Evolutionary conservation across 495 filamentous ascomycete genomes (phyloP), one percentile per base, ranked within the genome.

Genomic region (Mycothermus thermophilus): DNA sequence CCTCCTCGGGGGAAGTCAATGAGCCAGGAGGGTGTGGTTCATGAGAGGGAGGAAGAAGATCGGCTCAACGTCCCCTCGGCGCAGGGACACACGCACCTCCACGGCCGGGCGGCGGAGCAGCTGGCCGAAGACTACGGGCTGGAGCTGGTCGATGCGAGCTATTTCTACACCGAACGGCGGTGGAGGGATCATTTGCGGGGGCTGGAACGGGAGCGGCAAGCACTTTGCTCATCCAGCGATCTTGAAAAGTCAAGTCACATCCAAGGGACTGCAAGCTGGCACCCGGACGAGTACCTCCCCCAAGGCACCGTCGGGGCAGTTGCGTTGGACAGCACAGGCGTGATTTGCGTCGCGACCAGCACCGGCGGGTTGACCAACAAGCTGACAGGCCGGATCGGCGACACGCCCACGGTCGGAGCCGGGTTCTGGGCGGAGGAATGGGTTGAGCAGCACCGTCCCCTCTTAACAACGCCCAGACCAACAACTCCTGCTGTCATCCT

Each of bases 351-450:
- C 29, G 87, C 85, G 5, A 93, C 86, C 1, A 86, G 79, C 41
- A 93, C 86, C 1, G 86, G 86, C 1, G 86, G 86, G 0, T 40
- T 92, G 53, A 93, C 85, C 13, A 93, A 94, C 46, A 94, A 94
- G 60, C 50, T 86, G 18, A 79, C 80, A 0, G 83, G 83, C 1
- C 62, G 84, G 9, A 79, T 93, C 40, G 87, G 87, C 0, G 87
- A 93, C 54, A 93, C 86, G 4, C 85, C 86, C 1, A 80, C 79
- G 0, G 62, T 86, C 10, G 86, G 87, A 3, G 82, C 85, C 2
- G 85, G 85, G 7, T 93, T 85, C 49, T 93, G 84, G 83, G 84
- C 84, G 0, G 85, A 92, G 55, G 70, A 83, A 35, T 92, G 80
- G 79, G 59, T 60, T 18, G 70, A 72, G 37, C 36, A 52, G 13